Evolutionary conservation across 2,329 filamentous ascomycete genomes (phyloP).

Genomic region (Botrytis aclada): DNA sequence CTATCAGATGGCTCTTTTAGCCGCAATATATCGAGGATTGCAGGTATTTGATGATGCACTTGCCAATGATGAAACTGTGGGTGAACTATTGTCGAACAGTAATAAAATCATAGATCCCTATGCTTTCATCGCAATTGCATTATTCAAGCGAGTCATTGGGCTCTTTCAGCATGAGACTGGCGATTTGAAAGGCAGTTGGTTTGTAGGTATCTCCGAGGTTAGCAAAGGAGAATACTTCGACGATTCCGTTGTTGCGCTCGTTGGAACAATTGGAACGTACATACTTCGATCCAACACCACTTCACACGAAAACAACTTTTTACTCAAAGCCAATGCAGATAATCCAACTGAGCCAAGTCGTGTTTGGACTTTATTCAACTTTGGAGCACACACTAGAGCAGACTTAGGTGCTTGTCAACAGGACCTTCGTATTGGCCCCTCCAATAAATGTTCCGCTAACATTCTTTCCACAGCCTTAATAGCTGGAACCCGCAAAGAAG

Average conservation of each 20-base stretch:
- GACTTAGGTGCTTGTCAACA: constrained; percentile 12
- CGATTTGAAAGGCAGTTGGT: constrained; percentile 7
- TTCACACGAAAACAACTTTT: constrained; percentile 24
- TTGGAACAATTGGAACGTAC: constrained; percentile 29
- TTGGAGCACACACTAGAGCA: constrained; percentile 3
- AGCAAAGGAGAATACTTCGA: constrained; percentile 12
- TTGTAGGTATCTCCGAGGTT: constrained; percentile 20
- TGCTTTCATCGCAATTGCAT: constrained; percentile 23
- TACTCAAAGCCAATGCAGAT: constrained; percentile 13
- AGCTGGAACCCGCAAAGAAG: constrained; percentile 30
- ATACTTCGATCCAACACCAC: constrained; percentile 27
- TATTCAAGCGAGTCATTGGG: constrained; percentile 23
- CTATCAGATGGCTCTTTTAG: constrained; percentile 30
- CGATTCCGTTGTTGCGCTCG: constrained; percentile 16
- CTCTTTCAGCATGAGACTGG: constrained; percentile 18
- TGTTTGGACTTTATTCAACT: constrained; percentile 21
- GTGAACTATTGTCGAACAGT: not conserved
- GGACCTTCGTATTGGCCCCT: constrained; percentile 13
- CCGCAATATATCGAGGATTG: constrained; percentile 28
- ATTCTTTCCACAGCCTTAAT: constrained; percentile 22
- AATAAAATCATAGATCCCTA: constrained; percentile 22
- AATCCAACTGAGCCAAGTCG: constrained; percentile 12
- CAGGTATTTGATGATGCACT: constrained; percentile 30
- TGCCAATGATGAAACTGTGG: constrained; percentile 9
- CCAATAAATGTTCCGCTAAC: constrained; percentile 16